A percentile compares a stretch with the other conserved stretches of the same genome.
These are phyloP conservation scores for Botrytis sinoallii DNA, from an alignment of 2,329 filamentous ascomycete genomes.

Conservation along the genomic window DNA sequence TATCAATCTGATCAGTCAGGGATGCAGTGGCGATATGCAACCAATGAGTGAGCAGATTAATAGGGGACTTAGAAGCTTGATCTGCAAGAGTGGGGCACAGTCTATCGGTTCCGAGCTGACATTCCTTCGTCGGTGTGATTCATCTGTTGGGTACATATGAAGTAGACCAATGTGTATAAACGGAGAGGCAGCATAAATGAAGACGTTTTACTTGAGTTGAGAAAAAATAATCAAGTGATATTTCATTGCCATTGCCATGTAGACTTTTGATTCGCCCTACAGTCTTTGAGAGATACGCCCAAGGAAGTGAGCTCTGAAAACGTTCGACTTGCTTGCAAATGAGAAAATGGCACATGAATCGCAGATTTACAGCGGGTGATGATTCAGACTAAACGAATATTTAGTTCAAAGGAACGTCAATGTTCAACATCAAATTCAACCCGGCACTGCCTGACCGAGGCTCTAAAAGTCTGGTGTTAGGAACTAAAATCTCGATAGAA, in stretches of 20 bases:
- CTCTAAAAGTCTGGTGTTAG: no score
- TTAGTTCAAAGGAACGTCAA: background rate
- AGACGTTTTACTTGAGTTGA: background rate
- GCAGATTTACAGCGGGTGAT: no score
- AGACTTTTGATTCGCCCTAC: background rate
- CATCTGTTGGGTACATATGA: background rate
- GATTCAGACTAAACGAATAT: background rate
- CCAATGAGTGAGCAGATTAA: background rate
- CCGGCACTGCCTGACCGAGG: background rate
- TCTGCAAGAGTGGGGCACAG: background rate
- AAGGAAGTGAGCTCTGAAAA: background rate
- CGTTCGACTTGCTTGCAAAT: background rate
- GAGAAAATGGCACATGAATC: background rate
- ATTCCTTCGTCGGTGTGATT: background rate
- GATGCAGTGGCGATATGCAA: background rate
- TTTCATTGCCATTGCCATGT: background rate
- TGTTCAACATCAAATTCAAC: background rate
- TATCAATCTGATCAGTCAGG: conserved; percentile 15
- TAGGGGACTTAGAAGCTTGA: background rate
- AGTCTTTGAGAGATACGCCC: background rate
- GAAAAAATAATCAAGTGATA: background rate
- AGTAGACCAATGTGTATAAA: background rate
- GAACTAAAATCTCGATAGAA: background rate
- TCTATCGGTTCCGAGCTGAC: background rate
- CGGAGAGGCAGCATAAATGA: background rate